Evolutionary conservation across 345 rosid genomes (phyloP).

Genomic region (Nasturtium officinale): DNA sequence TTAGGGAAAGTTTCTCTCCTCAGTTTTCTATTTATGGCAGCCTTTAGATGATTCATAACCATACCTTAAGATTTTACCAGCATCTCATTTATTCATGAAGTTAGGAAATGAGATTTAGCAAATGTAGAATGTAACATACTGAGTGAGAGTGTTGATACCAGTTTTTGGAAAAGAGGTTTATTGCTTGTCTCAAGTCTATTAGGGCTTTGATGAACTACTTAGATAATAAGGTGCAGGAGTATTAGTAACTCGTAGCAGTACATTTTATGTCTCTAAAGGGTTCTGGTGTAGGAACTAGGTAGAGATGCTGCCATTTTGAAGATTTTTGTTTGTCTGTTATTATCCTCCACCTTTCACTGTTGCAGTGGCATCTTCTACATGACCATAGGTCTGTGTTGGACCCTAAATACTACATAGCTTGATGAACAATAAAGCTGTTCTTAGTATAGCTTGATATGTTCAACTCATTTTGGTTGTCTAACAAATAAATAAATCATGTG

Average conservation of each 20-base stretch:
- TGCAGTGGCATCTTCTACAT: neutral
- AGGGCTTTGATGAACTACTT: neutral
- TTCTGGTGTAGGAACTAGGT: neutral
- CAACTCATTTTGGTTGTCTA: constrained; percentile 5
- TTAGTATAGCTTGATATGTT: neutral
- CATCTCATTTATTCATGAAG: neutral
- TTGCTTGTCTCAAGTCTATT: neutral
- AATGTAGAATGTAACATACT: neutral
- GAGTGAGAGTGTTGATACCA: neutral
- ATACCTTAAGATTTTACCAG: constrained; percentile 12
- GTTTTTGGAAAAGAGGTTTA: constrained; percentile 7
- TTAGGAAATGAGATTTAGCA: neutral
- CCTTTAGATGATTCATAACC: neutral
- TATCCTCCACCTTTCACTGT: neutral
- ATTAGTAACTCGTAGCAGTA: neutral
- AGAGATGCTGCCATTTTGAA: neutral
- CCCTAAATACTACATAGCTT: neutral
- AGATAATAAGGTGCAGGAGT: neutral
- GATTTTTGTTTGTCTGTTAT: neutral
- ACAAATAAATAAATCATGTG: neutral
- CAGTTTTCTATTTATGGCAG: constrained; percentile 6
- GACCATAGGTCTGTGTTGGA: neutral
- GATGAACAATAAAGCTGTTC: neutral
- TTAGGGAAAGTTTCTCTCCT: constrained; percentile 1
- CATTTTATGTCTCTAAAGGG: neutral